Evolutionary conservation across 345 rosid species (phyloP).

Genomic region (Eucalyptus curtisii): DNA sequence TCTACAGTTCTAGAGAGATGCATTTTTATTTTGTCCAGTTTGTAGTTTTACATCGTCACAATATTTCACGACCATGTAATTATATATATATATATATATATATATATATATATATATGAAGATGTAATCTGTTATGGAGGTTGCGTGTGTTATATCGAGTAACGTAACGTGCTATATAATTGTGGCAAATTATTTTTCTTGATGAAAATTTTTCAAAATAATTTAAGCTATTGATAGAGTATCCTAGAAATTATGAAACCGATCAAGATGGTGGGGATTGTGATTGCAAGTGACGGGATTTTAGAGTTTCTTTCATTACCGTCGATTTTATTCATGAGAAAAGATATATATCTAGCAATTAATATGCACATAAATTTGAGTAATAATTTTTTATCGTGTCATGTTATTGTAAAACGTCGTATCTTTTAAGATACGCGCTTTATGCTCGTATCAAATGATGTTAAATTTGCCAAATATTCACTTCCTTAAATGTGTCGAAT

Average conservation of each 20-base stretch:
- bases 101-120: too few relatives aligned
- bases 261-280: neutral
- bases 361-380: neutral
- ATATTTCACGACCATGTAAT: too few relatives aligned
- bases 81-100: too few relatives aligned
- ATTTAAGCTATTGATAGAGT: neutral
- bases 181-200: neutral
- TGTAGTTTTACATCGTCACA: accelerated
- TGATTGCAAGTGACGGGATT: neutral
- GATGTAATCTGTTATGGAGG: neutral
- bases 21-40: neutral
- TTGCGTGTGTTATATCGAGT: neutral
- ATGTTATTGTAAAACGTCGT: accelerated
- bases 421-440: too few relatives aligned
- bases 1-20: neutral
- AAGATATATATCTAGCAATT: too few relatives aligned
- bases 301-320: neutral
- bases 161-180: accelerated
- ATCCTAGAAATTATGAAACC: too few relatives aligned
- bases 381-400: neutral
- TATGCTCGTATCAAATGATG: accelerated
- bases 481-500: neutral
- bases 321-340: neutral
- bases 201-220: neutral
- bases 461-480: neutral